These are phyloP conservation scores for Glonium stellatum DNA, from an alignment of 495 filamentous ascomycete genomes.

Conservation along the genomic window DNA sequence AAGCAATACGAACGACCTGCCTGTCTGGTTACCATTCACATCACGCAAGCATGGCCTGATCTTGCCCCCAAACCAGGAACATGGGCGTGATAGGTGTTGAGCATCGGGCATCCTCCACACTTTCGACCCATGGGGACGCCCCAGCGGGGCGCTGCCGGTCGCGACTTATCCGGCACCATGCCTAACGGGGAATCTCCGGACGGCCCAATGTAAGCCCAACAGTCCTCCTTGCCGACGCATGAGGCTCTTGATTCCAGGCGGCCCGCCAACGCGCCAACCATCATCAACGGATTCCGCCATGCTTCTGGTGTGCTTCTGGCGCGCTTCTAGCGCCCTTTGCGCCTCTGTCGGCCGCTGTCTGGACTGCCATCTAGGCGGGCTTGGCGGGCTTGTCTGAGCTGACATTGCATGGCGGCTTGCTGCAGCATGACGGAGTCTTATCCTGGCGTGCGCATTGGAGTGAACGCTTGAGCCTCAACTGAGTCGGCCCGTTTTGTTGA, in stretches of 20 bases:
- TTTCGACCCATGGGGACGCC: not conserved
- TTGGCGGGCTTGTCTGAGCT: too few species aligned
- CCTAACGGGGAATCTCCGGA: not conserved
- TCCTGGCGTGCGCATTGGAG: too few species aligned
- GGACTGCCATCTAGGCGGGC: too few species aligned
- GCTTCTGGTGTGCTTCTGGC: not conserved
- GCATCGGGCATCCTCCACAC: not conserved
- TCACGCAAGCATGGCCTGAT: not conserved
- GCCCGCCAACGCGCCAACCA: too few species aligned
- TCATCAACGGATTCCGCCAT: not conserved
- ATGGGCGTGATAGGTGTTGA: not conserved
- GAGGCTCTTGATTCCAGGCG: not conserved
- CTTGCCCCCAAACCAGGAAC: not conserved
- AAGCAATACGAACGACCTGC: too few species aligned
- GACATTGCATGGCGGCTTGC: too few species aligned
- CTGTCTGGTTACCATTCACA: not conserved
- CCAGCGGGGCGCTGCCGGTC: not conserved
- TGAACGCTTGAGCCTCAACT: too few species aligned
- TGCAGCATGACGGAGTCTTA: too few species aligned
- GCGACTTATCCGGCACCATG: not conserved
- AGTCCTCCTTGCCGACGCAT: not conserved
- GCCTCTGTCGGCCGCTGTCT: too few species aligned
- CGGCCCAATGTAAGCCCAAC: not conserved
- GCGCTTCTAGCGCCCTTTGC: not conserved
- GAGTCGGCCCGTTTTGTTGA: too few species aligned